Percentiles rank a stretch among this genome's conserved stretches.
These are phyloP conservation scores for Cucurbita moschata DNA, from an alignment of 306 rosid genomes.

Conservation along the genomic window DNA sequence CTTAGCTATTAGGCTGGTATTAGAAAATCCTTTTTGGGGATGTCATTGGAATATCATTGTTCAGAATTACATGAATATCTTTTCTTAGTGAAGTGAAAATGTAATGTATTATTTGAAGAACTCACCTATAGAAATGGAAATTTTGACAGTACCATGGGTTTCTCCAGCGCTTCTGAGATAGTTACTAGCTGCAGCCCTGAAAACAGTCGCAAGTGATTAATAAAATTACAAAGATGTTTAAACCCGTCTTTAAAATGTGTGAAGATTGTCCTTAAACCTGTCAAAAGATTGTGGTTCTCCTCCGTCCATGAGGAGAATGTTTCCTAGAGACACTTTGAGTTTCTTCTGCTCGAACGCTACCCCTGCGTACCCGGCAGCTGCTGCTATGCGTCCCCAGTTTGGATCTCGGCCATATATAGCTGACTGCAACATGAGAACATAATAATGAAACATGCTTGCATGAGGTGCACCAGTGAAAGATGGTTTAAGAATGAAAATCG, in stretches of 20 bases:
- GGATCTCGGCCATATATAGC: conserved; percentile 92
- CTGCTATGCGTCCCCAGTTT: conserved; percentile 95
- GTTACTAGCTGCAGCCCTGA: conserved; percentile 57
- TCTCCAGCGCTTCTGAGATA: conserved; percentile 80
- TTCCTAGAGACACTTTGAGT: conserved; percentile 65
- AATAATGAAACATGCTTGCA: conserved; percentile 1
- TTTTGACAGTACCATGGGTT: conserved; percentile 58
- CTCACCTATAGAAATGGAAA: conserved; percentile 65
- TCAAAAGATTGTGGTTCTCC: conserved; percentile 85
- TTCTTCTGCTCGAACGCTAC: conserved; percentile 50
- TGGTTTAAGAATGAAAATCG: conserved; percentile 7
- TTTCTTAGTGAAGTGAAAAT: neutral
- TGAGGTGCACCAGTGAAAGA: neutral
- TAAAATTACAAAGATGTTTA: neutral
- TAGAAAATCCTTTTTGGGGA: neutral
- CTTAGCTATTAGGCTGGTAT: neutral
- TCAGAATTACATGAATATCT: neutral
- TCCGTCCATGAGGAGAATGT: conserved; percentile 65
- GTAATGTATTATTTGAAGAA: neutral
- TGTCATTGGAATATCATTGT: neutral
- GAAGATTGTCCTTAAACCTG: conserved; percentile 26
- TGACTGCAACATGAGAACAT: conserved; percentile 33
- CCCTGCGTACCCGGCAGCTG: conserved; percentile 88
- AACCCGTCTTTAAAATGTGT: neutral
- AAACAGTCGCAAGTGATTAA: neutral